phyloP scores from a whole-genome alignment of 805 yeast species.

The Wickerhamiella domercqiae region DNA sequence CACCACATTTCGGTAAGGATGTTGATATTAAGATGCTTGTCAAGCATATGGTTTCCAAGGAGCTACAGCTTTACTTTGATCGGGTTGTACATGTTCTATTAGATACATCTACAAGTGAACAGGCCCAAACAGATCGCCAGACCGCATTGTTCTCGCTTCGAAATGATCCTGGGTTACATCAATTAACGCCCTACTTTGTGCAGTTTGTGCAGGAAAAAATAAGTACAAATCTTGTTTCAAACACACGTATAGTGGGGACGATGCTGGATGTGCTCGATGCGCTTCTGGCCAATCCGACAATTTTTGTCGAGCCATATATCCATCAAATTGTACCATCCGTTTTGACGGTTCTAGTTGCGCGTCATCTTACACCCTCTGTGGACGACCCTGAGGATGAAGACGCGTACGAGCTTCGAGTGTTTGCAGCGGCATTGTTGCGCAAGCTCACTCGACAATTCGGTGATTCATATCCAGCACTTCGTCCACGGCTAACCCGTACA shows the following conservation, averaged over 20 bases:
- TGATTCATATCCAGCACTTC: conserved; percentile 70
- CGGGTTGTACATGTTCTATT: conserved; percentile 69
- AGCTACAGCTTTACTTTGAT: conserved; percentile 84
- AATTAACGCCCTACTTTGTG: conserved; percentile 87
- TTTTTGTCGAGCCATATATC: conserved; percentile 86
- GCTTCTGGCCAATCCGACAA: conserved; percentile 61
- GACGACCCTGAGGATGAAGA: conserved; percentile 18
- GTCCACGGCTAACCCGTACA: conserved; percentile 89
- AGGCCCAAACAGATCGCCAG: conserved; percentile 32
- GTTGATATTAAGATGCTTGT: conserved; percentile 75
- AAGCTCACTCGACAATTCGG: conserved; percentile 71
- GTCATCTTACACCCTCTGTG: conserved; percentile 53
- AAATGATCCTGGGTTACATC: conserved; percentile 93
- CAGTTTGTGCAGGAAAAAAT: conserved; percentile 94
- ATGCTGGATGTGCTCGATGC: conserved; percentile 85
- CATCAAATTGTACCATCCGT: conserved; percentile 97
- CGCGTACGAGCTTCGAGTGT: conserved; percentile 58
- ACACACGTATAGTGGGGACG: conserved; percentile 44
- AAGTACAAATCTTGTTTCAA: conserved; percentile 60
- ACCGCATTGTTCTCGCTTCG: conserved; percentile 78
- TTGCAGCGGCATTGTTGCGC: conserved; percentile 69
- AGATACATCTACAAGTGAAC: conserved; percentile 28
- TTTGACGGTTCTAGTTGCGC: conserved; percentile 74
- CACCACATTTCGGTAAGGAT: conserved; percentile 32
- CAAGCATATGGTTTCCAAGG: conserved; percentile 88